These are phyloP conservation scores for Puccinia horiana DNA, from an alignment of 1,284 basidiomycete species.

Conservation along the genomic window DNA sequence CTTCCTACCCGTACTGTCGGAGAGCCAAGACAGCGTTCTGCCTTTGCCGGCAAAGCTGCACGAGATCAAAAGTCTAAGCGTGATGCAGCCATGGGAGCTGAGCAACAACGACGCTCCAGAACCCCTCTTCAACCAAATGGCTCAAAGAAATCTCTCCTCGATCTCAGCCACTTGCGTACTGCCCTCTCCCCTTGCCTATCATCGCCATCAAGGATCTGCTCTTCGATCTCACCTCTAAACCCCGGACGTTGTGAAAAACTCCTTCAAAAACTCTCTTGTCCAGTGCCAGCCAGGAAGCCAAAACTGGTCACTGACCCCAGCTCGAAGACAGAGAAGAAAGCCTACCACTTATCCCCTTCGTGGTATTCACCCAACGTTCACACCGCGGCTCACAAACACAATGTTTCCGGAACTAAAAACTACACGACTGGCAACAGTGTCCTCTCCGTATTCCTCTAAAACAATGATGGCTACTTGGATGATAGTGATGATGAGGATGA, in stretches of 20 bases:
- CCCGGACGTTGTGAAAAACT: constrained; percentile 15
- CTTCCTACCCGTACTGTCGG: too few species aligned
- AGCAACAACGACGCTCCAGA: not conserved
- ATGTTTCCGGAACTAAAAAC: not conserved
- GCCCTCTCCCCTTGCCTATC: constrained; percentile 8
- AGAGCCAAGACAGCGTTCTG: not conserved
- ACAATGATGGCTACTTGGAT: constrained; percentile 40
- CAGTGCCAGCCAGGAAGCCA: not conserved
- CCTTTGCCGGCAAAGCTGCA: not conserved
- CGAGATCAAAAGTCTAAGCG: not conserved
- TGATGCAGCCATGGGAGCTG: not conserved
- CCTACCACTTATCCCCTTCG: not conserved
- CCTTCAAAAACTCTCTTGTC: not conserved
- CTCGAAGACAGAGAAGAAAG: not conserved
- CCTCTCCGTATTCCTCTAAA: constrained; percentile 25
- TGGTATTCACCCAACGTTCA: not conserved
- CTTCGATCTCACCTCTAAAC: not conserved
- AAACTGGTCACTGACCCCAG: not conserved
- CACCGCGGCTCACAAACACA: not conserved
- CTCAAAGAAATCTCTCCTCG: not conserved
- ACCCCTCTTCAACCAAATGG: not conserved
- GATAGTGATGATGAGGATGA: constrained; percentile 35
- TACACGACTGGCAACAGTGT: not conserved
- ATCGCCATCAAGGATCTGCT: not conserved
- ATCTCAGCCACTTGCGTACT: not conserved